Conservation (phyloP, 352 stramenopile species). For the Globisporangium spiculum region DNA sequence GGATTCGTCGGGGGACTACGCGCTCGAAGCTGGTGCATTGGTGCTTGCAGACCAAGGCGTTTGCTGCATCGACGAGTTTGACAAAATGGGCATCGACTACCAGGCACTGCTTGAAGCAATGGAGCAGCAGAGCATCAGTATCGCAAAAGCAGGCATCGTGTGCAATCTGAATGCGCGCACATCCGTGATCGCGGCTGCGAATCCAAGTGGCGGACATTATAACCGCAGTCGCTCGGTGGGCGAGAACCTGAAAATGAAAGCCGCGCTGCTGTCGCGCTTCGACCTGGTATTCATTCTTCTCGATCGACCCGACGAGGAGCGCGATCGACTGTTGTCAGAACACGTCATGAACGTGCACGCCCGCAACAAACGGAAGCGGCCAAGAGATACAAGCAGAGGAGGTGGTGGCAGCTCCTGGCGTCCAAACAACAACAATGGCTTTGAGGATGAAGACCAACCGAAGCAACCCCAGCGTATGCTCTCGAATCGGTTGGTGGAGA, state of each 20-base stretch:
- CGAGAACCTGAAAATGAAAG: constrained; percentile 97
- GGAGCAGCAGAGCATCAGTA: constrained; percentile 99
- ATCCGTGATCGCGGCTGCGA: constrained; percentile 95
- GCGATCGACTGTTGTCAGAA: constrained; percentile 92
- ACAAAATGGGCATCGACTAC: constrained; percentile 95
- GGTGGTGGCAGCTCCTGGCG: constrained; percentile 20
- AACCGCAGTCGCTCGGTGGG: constrained; percentile 92
- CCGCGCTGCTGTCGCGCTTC: constrained; percentile 95
- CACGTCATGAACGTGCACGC: constrained; percentile 94
- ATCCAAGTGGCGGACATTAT: constrained; percentile 96
- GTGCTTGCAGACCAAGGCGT: constrained; percentile 94
- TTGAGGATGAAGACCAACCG: constrained; percentile 14
- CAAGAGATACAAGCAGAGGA: constrained; percentile 14
- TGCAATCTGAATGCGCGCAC: constrained; percentile 93
- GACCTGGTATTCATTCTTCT: constrained; percentile 97
- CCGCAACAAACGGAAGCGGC: constrained; percentile 34
- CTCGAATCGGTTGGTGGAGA: constrained; percentile 51
- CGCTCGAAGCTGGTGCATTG: constrained; percentile 91
- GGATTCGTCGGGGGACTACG: constrained; percentile 90
- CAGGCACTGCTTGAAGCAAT: constrained; percentile 96
- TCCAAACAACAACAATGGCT: constrained; percentile 16
- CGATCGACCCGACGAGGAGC: constrained; percentile 91
- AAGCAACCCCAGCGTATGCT: constrained; percentile 25
- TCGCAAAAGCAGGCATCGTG: constrained; percentile 89
- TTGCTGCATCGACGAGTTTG: constrained; percentile 98